Percentiles rank a stretch among this genome's conserved stretches.
Evolutionary conservation across 1,139 yeast genomes (phyloP).

Genomic region (Yamadazyma siamensis): DNA sequence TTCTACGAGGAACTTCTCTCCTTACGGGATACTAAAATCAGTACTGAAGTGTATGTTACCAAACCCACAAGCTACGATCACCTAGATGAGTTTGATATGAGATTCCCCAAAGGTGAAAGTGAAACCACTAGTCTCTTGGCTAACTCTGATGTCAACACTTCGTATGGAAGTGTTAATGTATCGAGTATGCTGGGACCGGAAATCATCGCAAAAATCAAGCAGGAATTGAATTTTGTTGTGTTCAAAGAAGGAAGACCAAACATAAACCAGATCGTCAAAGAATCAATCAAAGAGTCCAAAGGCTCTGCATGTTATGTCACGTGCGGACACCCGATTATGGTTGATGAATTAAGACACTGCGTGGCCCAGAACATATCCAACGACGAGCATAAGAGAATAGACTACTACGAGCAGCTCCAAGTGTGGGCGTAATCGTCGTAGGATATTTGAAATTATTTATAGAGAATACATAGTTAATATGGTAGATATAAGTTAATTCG

Average conservation of each 20-base stretch:
- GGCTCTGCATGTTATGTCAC: constrained; percentile 45
- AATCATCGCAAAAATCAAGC: constrained; percentile 13
- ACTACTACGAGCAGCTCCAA: constrained; percentile 45
- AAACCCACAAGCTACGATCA: constrained; percentile 22
- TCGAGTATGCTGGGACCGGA: background rate
- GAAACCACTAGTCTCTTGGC: constrained; percentile 7
- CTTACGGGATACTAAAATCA: constrained; percentile 28
- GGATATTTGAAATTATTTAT: constrained; percentile 1
- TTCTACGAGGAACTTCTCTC: constrained; percentile 46
- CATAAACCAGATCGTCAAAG: constrained; percentile 30
- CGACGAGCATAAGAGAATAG: constrained; percentile 34
- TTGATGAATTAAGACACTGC: constrained; percentile 43
- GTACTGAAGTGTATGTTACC: constrained; percentile 43
- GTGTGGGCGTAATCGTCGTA: constrained; percentile 37
- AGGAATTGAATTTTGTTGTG: constrained; percentile 26
- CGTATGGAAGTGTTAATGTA: background rate
- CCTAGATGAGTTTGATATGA: constrained; percentile 19
- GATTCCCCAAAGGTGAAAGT: constrained; percentile 8
- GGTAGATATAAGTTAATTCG: constrained; percentile 2
- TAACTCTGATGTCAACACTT: background rate
- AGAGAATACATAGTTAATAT: background rate
- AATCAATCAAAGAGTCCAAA: constrained; percentile 31
- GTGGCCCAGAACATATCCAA: constrained; percentile 27
- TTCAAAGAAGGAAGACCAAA: constrained; percentile 48
- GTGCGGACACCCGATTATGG: constrained; percentile 50